Percentiles rank a stretch among this genome's conserved stretches.
Conservation (phyloP, 495 filamentous ascomycete genomes). For the Trypethelium eluteriae region DNA sequence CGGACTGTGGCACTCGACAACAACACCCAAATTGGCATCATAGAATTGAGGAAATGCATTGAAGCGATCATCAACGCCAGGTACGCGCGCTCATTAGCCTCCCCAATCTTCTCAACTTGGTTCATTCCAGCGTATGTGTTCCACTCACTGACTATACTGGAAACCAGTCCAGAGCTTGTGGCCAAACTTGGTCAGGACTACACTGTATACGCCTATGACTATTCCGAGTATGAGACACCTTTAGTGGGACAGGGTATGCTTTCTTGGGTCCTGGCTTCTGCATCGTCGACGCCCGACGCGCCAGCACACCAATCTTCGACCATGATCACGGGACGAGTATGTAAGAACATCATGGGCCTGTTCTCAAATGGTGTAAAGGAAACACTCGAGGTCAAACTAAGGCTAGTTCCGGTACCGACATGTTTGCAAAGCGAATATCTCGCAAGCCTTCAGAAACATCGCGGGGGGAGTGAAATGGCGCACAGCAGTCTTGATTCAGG, state of each 20-base stretch:
- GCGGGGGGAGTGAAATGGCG: slow-evolving; percentile 51
- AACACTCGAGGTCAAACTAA: slow-evolving; percentile 88
- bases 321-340: slow-evolving; percentile 84
- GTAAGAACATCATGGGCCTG: slow-evolving; percentile 71
- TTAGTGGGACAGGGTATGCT: slow-evolving; percentile 95
- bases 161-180: slow-evolving; percentile 72
- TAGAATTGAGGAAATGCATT: slow-evolving; percentile 84
- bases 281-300: slow-evolving; percentile 48
- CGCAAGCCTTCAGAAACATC: slow-evolving; percentile 55
- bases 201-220: slow-evolving; percentile 93
- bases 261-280: slow-evolving; percentile 68
- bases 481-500: slow-evolving; percentile 60
- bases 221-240: slow-evolving; percentile 86
- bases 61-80: slow-evolving; percentile 73
- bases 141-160: not conserved
- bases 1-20: slow-evolving; percentile 76
- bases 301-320: slow-evolving; percentile 56
- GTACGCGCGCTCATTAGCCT: slow-evolving; percentile 29
- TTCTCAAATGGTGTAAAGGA: slow-evolving; percentile 79
- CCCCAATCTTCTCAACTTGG: slow-evolving; percentile 22
- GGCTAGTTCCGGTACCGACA: slow-evolving; percentile 73
- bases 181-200: slow-evolving; percentile 81
- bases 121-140: not conserved
- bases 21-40: slow-evolving; percentile 68
- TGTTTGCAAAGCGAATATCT: slow-evolving; percentile 63